phyloP scores from a whole-genome alignment of 352 stramenopile species.

The Globisporangium uncinulatum region DNA sequence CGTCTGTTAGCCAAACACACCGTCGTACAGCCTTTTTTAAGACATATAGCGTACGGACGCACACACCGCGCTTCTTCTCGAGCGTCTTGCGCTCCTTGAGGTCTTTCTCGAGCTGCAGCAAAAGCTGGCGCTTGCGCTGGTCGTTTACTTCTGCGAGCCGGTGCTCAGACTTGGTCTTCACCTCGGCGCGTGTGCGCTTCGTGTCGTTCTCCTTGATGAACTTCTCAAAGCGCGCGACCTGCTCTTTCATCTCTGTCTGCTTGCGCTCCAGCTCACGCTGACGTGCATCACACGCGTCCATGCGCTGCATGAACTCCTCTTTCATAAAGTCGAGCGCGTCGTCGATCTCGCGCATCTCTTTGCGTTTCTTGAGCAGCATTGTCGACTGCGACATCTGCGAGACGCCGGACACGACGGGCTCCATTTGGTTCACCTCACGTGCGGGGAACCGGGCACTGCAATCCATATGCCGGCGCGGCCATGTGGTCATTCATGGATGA shows the following conservation, averaged over 20 bases:
- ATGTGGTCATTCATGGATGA: too few relatives aligned
- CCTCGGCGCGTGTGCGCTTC: constrained; percentile 82
- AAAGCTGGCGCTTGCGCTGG: constrained; percentile 66
- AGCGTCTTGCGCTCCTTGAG: constrained; percentile 56
- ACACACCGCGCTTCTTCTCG: constrained; percentile 55
- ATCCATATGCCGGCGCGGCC: too few relatives aligned
- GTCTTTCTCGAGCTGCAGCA: constrained; percentile 69
- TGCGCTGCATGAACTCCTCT: constrained; percentile 85
- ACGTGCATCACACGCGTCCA: constrained; percentile 81
- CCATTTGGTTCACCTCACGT: constrained; percentile 64
- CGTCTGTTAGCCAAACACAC: background rate
- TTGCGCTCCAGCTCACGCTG: constrained; percentile 82
- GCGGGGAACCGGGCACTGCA: constrained; percentile 35
- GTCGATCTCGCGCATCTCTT: constrained; percentile 91
- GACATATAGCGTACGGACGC: background rate
- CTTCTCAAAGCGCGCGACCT: constrained; percentile 89
- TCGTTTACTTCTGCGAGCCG: constrained; percentile 72
- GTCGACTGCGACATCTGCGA: constrained; percentile 89
- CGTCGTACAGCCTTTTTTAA: background rate
- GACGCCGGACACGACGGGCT: constrained; percentile 73
- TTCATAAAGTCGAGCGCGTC: constrained; percentile 92
- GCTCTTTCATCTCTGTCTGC: constrained; percentile 89
- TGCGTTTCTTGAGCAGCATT: constrained; percentile 89
- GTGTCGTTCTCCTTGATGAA: constrained; percentile 94
- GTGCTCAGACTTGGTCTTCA: constrained; percentile 86